A percentile compares a stretch with the other conserved stretches of the same genome.
These are phyloP conservation scores for Melaleuca quinquenervia DNA, from an alignment of 345 rosid genomes.

Conservation along the genomic window DNA sequence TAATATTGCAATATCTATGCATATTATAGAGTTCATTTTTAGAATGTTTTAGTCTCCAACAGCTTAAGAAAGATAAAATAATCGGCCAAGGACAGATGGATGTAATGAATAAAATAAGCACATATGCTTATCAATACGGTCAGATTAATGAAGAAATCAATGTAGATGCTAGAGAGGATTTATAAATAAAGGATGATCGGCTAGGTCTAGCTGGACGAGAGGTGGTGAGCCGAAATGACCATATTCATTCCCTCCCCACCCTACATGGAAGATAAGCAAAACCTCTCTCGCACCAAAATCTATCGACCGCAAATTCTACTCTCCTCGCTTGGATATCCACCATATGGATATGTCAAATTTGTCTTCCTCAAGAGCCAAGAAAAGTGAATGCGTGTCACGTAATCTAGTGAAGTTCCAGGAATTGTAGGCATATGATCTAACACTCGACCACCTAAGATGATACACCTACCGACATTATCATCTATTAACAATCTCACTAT, in stretches of 20 bases:
- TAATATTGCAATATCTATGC: background rate
- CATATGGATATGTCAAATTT: accelerated
- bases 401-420: background rate
- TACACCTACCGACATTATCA: background rate
- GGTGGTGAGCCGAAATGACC: background rate
- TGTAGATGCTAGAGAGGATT: background rate
- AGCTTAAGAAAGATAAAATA: background rate
- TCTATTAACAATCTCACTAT: background rate
- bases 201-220: background rate
- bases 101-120: background rate
- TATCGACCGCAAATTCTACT: background rate
- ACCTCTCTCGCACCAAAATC: background rate
- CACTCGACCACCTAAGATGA: background rate
- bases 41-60: background rate
- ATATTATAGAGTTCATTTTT: background rate
- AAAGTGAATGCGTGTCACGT: background rate
- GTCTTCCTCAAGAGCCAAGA: background rate
- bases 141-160: background rate
- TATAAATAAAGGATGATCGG: background rate
- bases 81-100: background rate
- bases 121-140: background rate
- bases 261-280: background rate
- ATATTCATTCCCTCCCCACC: background rate
- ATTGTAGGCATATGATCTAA: background rate
- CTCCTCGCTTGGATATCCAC: background rate